These are phyloP conservation scores for Maudiozyma humilis DNA, from an alignment of 1,139 yeast genomes.

Conservation along the genomic window DNA sequence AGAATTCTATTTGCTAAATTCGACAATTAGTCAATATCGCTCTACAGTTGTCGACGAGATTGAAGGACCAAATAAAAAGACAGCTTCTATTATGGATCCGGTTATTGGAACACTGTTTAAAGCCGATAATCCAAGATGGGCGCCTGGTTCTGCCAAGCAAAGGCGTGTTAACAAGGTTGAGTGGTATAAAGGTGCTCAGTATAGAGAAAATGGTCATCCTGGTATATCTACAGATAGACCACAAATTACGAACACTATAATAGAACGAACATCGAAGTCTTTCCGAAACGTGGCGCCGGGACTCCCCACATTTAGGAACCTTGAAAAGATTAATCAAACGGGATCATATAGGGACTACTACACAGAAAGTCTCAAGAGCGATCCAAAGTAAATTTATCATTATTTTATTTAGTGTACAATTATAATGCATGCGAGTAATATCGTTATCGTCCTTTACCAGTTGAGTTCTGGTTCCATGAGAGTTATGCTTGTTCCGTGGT, in stretches of 20 bases:
- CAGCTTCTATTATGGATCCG: conserved; percentile 15
- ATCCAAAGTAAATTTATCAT: not conserved
- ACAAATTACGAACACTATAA: conserved; percentile 42
- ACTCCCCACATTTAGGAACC: conserved; percentile 52
- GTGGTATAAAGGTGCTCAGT: conserved; percentile 31
- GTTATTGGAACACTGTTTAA: conserved; percentile 25
- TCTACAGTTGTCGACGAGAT: not conserved
- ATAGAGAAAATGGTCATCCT: conserved; percentile 52
- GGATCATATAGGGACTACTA: conserved; percentile 15
- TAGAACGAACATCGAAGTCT: conserved; percentile 23
- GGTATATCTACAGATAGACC: conserved; percentile 52
- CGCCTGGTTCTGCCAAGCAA: conserved; percentile 11
- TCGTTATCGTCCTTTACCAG: not conserved
- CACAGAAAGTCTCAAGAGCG: conserved; percentile 2
- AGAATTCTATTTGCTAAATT: conserved; percentile 28
- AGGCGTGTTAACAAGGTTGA: conserved; percentile 14
- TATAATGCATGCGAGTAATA: not conserved
- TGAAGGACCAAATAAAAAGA: not conserved
- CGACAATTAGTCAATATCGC: conserved; percentile 19
- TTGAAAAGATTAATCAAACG: conserved; percentile 47
- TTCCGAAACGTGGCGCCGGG: conserved; percentile 32
- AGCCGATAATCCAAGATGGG: conserved; percentile 26
- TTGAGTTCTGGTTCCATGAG: not conserved
- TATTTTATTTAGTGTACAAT: not conserved
- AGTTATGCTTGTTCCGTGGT: not conserved